Base-by-base conservation (phyloP, 805 yeast species). In the Yamadazyma sp. region DNA sequence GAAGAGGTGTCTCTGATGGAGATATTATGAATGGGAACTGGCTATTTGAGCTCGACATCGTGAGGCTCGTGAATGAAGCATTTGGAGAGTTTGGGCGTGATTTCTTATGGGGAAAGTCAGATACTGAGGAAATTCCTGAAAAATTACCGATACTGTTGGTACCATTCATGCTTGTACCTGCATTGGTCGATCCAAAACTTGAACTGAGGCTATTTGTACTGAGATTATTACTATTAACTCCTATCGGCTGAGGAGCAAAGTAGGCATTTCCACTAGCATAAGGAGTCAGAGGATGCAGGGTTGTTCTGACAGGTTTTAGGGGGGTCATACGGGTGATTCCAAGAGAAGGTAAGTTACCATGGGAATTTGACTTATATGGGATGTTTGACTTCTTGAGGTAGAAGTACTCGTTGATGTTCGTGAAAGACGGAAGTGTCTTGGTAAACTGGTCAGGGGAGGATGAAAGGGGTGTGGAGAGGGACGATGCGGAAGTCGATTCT, bases 1-100 rank as follows among this genome's bases (percentile, higher is more conserved):
- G 72, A 27, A 72, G 46, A 8, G 78, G 78, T 5, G 78, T 73
- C 10, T 70, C 77, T 35, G 56, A 59, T 31, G 76, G 67, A 12
- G 67, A 50, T n/a, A 55, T 55, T 7, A 60, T 50, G 35, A 61
- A 60, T 7, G 13, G 28, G 35, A 10, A 12, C n/a, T n/a, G 16
- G 33, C 8, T 18, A 16, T 17, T 21, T 35, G 9, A 28, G 11
- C 17, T 28, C 10, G 30, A 13, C 28, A 37, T 30, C 12, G 18
- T 24, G 13, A 27, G 16, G 12, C 13, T 37, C n/a, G 28, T 12
- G 22, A 36, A 44, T 12, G 44, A 27, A 17, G 30, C 42, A 11
- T 35, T 55, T 15, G 78, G 78, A 8, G 77, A 70, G 49, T 62
- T 70, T 20, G 78, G 77, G 44, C 77, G 56, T 11, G 75, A 70